A percentile compares a stretch with the other conserved stretches of the same genome.
Conservation (phyloP, 257 asterid genomes). For the Capsicum baccatum region DNA sequence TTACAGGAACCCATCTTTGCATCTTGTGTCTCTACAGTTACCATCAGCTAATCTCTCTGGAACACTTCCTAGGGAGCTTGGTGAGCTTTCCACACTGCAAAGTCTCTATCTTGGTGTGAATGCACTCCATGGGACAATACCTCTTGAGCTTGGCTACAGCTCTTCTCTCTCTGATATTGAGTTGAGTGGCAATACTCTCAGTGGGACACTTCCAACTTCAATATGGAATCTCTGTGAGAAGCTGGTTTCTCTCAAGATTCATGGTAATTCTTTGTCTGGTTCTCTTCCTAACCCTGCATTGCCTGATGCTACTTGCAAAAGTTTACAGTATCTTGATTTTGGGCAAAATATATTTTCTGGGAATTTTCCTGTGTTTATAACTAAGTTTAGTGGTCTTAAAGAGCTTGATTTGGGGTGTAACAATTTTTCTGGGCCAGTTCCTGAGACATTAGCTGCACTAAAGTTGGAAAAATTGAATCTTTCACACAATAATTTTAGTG, state of each 20-base stretch:
- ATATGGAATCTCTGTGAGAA: slow-evolving; percentile 91
- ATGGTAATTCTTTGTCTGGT: slow-evolving; percentile 83
- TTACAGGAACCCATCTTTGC: slow-evolving; percentile 60
- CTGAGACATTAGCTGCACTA: slow-evolving; percentile 55
- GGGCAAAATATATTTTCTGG: slow-evolving; percentile 79
- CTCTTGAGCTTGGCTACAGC: slow-evolving; percentile 92
- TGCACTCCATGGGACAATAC: slow-evolving; percentile 69
- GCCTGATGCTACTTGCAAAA: slow-evolving; percentile 72
- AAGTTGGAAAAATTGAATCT: slow-evolving; percentile 80
- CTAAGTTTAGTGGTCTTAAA: slow-evolving; percentile 59
- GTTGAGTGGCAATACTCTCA: slow-evolving; percentile 70
- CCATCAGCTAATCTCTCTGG: slow-evolving; percentile 98
- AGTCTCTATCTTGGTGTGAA: slow-evolving; percentile 79
- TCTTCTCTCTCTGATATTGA: slow-evolving; percentile 78
- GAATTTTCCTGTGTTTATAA: slow-evolving; percentile 66
- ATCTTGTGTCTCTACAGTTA: slow-evolving; percentile 72
- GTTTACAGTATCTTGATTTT: slow-evolving; percentile 73
- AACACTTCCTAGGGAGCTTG: slow-evolving; percentile 77
- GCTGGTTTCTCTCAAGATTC: slow-evolving; percentile 69
- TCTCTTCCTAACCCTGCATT: slow-evolving; percentile 78
- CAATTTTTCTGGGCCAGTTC: slow-evolving; percentile 66
- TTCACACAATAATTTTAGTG: slow-evolving; percentile 88
- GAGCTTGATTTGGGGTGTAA: slow-evolving; percentile 82
- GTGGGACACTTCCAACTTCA: slow-evolving; percentile 78
- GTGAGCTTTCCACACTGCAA: slow-evolving; percentile 63